Conservation (phyloP, 371 early-diverging fungal species). For the Mortierella sp. region DNA sequence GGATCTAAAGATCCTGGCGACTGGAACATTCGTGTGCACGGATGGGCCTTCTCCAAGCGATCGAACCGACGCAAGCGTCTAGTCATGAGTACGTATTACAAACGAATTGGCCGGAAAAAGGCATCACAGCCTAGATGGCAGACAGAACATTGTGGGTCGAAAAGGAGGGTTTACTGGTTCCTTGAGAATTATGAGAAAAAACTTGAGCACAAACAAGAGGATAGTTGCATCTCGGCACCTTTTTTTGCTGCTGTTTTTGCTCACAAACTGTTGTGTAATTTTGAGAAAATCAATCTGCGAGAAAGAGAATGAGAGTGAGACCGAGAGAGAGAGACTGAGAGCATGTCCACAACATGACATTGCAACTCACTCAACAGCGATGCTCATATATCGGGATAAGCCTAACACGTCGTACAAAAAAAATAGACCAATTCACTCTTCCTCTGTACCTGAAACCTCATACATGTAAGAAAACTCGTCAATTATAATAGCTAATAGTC, state of each 20-base stretch:
- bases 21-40: conserved; percentile 55
- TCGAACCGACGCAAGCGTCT: conserved; percentile 52
- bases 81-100: conserved; percentile 45
- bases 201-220: neutral
- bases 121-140: neutral
- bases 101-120: neutral
- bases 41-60: conserved; percentile 57
- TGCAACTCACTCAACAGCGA: neutral
- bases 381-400: neutral
- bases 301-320: too few relatives aligned
- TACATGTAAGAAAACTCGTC: neutral
- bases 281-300: neutral
- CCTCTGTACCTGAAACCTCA: neutral
- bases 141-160: neutral
- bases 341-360: neutral
- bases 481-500: too few relatives aligned
- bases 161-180: neutral
- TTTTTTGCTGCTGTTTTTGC: neutral
- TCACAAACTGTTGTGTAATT: neutral
- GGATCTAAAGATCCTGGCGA: conserved; percentile 51
- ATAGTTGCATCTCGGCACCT: neutral
- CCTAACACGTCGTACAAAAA: neutral
- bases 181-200: neutral
- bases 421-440: neutral
- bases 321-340: neutral